Percentiles rank a stretch among this genome's conserved stretches.
Evolutionary conservation across 345 rosid genomes (phyloP).

Genomic region (Leavenworthia alabamica): DNA sequence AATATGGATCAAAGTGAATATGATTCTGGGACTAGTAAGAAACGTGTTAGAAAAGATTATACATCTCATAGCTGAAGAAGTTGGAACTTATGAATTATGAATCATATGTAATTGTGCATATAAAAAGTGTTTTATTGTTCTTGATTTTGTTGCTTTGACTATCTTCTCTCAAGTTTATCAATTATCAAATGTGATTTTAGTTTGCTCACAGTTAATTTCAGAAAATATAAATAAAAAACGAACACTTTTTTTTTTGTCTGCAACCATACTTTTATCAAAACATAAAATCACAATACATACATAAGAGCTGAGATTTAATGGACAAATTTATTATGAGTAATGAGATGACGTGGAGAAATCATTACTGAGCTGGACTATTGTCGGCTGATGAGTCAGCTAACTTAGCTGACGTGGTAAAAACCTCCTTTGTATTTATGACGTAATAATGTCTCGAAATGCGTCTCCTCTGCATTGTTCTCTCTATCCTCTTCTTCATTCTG

Average conservation of each 20-base stretch:
- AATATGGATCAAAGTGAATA: not conserved
- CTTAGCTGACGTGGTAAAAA: slow-evolving; percentile 13
- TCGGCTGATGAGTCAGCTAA: slow-evolving; percentile 21
- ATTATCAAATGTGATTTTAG: not conserved
- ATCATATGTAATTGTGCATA: not conserved
- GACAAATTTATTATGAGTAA: not conserved
- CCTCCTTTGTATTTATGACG: not conserved
- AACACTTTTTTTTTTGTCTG: too few species aligned
- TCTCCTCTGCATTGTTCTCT: slow-evolving; percentile 12
- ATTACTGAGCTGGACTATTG: slow-evolving; percentile 1
- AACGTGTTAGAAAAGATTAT: slow-evolving; percentile 38
- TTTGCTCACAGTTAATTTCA: not conserved
- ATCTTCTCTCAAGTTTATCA: too few species aligned
- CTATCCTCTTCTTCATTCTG: slow-evolving; percentile 20
- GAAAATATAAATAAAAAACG: not conserved
- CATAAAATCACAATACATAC: too few species aligned
- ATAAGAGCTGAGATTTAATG: not conserved
- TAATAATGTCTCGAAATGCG: slow-evolving; percentile 20
- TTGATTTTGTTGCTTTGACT: not conserved
- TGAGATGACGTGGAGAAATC: slow-evolving; percentile 18
- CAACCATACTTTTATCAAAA: too few species aligned
- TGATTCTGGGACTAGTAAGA: slow-evolving; percentile 16
- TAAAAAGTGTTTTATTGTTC: not conserved
- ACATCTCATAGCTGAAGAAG: not conserved
- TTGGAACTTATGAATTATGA: slow-evolving; percentile 11